These are phyloP conservation scores for Picea glauca DNA, from an alignment of 75 land plant species.

Conservation along the genomic window DNA sequence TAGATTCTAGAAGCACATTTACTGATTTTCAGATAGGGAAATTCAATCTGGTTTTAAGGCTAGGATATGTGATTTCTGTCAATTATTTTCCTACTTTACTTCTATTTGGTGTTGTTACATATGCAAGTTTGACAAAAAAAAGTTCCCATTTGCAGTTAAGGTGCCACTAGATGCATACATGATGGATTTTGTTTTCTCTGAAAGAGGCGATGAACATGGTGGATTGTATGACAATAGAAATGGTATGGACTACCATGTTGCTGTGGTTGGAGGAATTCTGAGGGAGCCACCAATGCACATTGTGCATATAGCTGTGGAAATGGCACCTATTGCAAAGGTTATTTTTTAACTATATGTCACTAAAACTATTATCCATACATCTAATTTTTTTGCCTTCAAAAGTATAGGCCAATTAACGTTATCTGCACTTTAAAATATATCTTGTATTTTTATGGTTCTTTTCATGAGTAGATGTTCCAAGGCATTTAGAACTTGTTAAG, in stretches of 20 bases:
- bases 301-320: constrained; percentile 84
- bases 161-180: constrained; percentile 89
- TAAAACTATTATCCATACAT: too few relatives aligned
- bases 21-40: not conserved
- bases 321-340: constrained; percentile 98
- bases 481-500: not conserved
- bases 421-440: not conserved
- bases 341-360: not conserved
- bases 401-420: not conserved
- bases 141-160: constrained; percentile 49
- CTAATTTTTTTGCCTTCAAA: too few relatives aligned
- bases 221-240: constrained; percentile 80
- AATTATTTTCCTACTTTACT: not conserved
- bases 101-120: not conserved
- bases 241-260: constrained; percentile 89
- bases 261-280: constrained; percentile 68
- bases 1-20: not conserved
- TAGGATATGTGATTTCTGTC: not conserved
- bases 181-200: constrained; percentile 97
- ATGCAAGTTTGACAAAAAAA: not conserved
- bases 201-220: constrained; percentile 59
- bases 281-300: constrained; percentile 89
- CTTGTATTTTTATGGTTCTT: not conserved
- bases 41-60: not conserved
- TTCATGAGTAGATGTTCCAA: not conserved